Conservation (phyloP, 129 eudicot genomes). For the Solidago caesia region DNA sequence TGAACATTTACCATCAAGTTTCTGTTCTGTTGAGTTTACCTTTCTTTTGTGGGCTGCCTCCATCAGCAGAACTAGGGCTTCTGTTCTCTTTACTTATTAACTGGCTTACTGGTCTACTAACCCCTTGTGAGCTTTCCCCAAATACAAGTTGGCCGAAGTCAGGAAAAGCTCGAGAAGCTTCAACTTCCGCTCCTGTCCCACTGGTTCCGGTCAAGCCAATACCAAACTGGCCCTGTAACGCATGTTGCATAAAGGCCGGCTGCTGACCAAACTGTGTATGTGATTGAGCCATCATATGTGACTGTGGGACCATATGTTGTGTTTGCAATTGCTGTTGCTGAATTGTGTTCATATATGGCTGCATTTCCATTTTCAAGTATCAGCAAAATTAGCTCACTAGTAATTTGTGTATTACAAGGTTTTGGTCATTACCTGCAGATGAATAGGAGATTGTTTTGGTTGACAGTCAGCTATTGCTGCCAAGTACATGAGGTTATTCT, state of each 20-base stretch:
- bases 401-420: not conserved
- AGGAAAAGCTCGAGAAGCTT: constrained; percentile 29
- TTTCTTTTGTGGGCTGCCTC: constrained; percentile 37
- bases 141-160: constrained; percentile 26
- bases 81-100: constrained; percentile 32
- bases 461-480: constrained; percentile 65
- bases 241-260: constrained; percentile 32
- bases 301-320: constrained; percentile 43
- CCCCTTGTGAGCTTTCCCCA: constrained; percentile 36
- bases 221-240: constrained; percentile 46
- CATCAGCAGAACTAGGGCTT: constrained; percentile 28
- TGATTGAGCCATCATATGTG: constrained; percentile 39
- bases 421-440: constrained; percentile 38
- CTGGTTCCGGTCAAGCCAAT: constrained; percentile 32
- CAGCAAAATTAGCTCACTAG: not conserved
- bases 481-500: constrained; percentile 57
- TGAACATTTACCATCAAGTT: not conserved
- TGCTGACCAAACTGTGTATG: constrained; percentile 34
- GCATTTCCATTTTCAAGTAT: constrained; percentile 17
- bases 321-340: constrained; percentile 48
- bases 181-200: constrained; percentile 35
- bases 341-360: constrained; percentile 38
- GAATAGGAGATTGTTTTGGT: constrained; percentile 45
- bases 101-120: constrained; percentile 28
- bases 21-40: constrained; percentile 30